phyloP scores from a whole-genome alignment of 805 yeast genomes.

The Myxozyma nipponensis region DNA sequence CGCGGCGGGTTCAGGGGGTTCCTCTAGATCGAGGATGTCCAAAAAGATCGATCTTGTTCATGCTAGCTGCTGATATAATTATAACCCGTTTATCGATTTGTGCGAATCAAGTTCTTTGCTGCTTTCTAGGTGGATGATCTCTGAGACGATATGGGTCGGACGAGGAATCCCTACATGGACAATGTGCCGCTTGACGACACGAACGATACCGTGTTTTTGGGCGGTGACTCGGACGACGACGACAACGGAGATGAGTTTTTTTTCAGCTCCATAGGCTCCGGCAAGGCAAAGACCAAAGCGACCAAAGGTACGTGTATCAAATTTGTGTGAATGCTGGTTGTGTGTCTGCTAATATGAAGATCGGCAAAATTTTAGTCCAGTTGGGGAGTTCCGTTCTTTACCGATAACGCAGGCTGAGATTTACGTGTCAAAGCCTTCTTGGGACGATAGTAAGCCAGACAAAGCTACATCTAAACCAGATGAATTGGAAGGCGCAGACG shows the following conservation, averaged over 20 bases:
- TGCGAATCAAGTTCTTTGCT: background rate
- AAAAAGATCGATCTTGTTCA: too few relatives aligned
- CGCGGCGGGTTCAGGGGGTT: too few relatives aligned
- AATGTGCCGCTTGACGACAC: conserved; percentile 25
- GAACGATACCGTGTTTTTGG: conserved; percentile 26
- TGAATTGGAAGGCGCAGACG: conserved; percentile 3
- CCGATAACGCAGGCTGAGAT: conserved; percentile 20
- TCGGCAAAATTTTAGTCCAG: conserved; percentile 4
- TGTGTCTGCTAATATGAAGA: background rate
- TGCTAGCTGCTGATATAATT: too few relatives aligned
- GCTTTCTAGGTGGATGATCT: too few relatives aligned
- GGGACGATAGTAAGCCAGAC: background rate
- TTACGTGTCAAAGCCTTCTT: conserved; percentile 20
- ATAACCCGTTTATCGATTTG: background rate
- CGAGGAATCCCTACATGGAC: conserved; percentile 25
- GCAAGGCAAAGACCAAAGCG: background rate
- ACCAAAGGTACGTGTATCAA: background rate
- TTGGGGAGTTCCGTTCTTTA: conserved; percentile 19
- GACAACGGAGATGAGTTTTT: conserved; percentile 16
- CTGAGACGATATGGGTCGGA: background rate
- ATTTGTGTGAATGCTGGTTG: background rate
- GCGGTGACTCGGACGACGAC: conserved; percentile 24
- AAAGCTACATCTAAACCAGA: background rate
- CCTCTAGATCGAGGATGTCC: too few relatives aligned
- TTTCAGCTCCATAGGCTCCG: conserved; percentile 6